phyloP scores from a whole-genome alignment of 1,284 basidiomycete species.

The Trichosporon faecale region DNA sequence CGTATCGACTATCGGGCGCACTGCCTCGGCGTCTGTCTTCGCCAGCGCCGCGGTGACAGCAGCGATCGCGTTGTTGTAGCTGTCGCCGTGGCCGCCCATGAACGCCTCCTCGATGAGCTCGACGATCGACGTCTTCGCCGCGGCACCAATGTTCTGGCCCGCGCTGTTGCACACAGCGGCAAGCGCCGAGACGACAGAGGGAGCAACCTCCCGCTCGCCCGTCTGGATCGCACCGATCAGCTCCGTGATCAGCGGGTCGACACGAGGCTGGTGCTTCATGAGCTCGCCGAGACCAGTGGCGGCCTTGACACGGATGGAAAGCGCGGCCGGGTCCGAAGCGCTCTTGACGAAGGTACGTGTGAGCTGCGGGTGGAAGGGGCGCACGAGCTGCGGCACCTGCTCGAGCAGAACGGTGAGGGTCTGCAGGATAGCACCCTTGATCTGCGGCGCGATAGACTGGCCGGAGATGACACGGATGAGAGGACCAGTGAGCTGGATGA shows the following conservation, averaged over 20 bases:
- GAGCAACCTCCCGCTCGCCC: slow-evolving; percentile 70
- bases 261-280: slow-evolving; percentile 75
- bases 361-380: slow-evolving; percentile 97
- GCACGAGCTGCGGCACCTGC: slow-evolving; percentile 81
- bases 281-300: slow-evolving; percentile 82
- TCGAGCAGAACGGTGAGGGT: slow-evolving; percentile 78
- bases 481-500: slow-evolving; percentile 93
- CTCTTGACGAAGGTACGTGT: slow-evolving; percentile 97
- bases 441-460: slow-evolving; percentile 79
- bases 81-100: slow-evolving; percentile 58
- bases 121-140: slow-evolving; percentile 66
- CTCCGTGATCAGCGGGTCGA: slow-evolving; percentile 75
- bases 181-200: slow-evolving; percentile 72
- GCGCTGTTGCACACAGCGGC: slow-evolving; percentile 73
- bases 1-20: slow-evolving; percentile 64
- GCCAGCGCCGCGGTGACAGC: slow-evolving; percentile 67
- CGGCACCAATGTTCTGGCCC: slow-evolving; percentile 70
- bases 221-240: slow-evolving; percentile 57
- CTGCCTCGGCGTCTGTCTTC: slow-evolving; percentile 60
- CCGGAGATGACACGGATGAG: slow-evolving; percentile 90
- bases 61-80: slow-evolving; percentile 68
- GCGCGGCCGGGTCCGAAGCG: slow-evolving; percentile 72
- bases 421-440: slow-evolving; percentile 82
- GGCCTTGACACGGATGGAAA: slow-evolving; percentile 75
- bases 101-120: slow-evolving; percentile 79